Base-by-base conservation (phyloP, 192 early-diverging fungal genomes). In the Coemansia sp. region DNA sequence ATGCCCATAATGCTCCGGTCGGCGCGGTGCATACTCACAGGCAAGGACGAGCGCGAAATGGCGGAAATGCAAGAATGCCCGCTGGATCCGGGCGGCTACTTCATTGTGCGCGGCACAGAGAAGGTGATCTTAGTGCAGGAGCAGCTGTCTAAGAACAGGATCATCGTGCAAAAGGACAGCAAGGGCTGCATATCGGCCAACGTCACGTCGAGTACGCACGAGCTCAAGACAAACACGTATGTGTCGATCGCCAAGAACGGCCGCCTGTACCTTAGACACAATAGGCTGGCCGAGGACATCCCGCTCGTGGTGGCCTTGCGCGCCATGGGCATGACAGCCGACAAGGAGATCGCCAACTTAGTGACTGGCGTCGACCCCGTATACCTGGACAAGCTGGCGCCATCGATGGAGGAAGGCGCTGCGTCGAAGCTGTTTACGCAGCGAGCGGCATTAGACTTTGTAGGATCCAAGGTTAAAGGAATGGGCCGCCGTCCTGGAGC, bases 81-180 rank as follows among this genome's bases (percentile, higher is more conserved):
- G 10, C 69, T 99, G 57, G 96, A 99, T 82, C 96, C 96, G 4
- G 96, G 93, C 43, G 96, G 96, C 33, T 99, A 99, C 75, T 99
- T 99, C 86, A 87, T 99, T 40, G 92, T 97, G 64, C 89, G 93
- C 29, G 96, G 96, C 23, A 90, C 90, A 1, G 96, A 99, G 72
- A 99, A 97, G 82, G 94, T 99, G 5, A 95, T 97, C 84, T 70
- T 99, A 52, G 94, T 99, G 38, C 96, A 99, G 77, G 96, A 99
- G 85, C 96, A 99, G 67, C 85, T 99, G 77, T 95, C 93, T 22
- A 99, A 99, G 72, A 99, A 99, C 83, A 87, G 96, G 75, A 99
- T 99, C 64, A 94, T 99, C 73, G 91, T 97, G 17, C 92, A 96
- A 56, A 82, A 81, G 5, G 95, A 97, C 72, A 83, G 87, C 25